phyloP scores from a whole-genome alignment of 352 stramenopile genomes.

The Phytophthora brassicae region DNA sequence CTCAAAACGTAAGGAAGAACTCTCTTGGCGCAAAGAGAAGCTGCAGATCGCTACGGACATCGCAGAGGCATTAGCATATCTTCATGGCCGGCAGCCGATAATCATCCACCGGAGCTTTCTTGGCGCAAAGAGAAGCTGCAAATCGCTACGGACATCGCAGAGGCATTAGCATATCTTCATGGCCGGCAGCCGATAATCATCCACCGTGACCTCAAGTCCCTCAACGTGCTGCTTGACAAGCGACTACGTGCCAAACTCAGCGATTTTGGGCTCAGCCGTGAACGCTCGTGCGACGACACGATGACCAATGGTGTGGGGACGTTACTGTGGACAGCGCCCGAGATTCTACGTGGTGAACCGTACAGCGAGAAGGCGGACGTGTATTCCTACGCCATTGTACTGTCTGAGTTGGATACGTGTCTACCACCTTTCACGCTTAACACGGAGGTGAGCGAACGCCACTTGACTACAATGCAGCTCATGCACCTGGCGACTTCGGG shows the following conservation, averaged over 20 bases:
- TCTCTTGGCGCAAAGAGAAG: slow-evolving; percentile 55
- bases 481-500: slow-evolving; percentile 56
- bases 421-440: slow-evolving; percentile 55
- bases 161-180: slow-evolving; percentile 69
- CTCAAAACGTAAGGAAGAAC: slow-evolving; percentile 33
- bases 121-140: slow-evolving; percentile 57
- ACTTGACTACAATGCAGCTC: slow-evolving; percentile 55
- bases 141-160: slow-evolving; percentile 60
- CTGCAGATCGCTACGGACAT: slow-evolving; percentile 60
- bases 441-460: slow-evolving; percentile 40
- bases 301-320: slow-evolving; percentile 69
- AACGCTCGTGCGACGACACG: slow-evolving; percentile 58
- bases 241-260: slow-evolving; percentile 55
- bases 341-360: slow-evolving; percentile 51
- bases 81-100: slow-evolving; percentile 51
- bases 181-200: slow-evolving; percentile 54
- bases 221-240: slow-evolving; percentile 57
- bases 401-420: slow-evolving; percentile 65
- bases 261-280: slow-evolving; percentile 60
- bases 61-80: slow-evolving; percentile 61
- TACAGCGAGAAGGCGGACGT: slow-evolving; percentile 67
- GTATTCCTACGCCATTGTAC: slow-evolving; percentile 65
- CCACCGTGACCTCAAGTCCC: slow-evolving; percentile 69
- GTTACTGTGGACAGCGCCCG: slow-evolving; percentile 61
- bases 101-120: slow-evolving; percentile 36